These are phyloP conservation scores for Hippophae tibetana DNA, from an alignment of 306 rosid genomes.

Conservation along the genomic window DNA sequence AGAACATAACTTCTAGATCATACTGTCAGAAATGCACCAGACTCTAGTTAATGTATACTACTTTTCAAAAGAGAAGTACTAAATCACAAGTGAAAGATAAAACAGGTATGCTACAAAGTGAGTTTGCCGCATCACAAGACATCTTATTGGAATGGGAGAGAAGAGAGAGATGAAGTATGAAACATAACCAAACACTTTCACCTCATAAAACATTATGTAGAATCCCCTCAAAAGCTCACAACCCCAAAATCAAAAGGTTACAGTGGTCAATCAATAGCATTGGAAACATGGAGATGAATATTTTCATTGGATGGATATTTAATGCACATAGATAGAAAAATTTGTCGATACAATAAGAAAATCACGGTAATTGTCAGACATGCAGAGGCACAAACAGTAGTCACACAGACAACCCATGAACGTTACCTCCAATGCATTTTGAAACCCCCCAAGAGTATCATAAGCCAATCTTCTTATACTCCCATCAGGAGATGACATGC, in stretches of 20 bases:
- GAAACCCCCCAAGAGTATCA: slow-evolving; percentile 44
- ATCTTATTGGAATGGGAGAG: no score
- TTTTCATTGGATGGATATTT: no score
- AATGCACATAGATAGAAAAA: no score
- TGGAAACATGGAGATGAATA: no score
- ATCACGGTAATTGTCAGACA: no score
- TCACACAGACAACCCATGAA: neutral
- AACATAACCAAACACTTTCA: no score
- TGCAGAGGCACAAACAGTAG: neutral
- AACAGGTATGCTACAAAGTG: neutral
- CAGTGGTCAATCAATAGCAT: no score
- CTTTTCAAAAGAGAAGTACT: neutral
- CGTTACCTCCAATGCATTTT: slow-evolving; percentile 57
- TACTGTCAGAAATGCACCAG: slow-evolving; percentile 4
- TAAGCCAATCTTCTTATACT: slow-evolving; percentile 71
- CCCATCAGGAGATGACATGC: slow-evolving; percentile 66
- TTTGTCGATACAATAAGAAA: no score
- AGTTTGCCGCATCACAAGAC: neutral
- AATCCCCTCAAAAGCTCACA: no score
- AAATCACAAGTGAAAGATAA: neutral
- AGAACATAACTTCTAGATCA: slow-evolving; percentile 9
- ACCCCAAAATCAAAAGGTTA: no score
- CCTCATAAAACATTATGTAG: no score
- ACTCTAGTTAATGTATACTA: neutral
- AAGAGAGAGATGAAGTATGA: no score